These are phyloP conservation scores for Geranium rotundifolium DNA, from an alignment of 345 rosid genomes.

Conservation along the genomic window DNA sequence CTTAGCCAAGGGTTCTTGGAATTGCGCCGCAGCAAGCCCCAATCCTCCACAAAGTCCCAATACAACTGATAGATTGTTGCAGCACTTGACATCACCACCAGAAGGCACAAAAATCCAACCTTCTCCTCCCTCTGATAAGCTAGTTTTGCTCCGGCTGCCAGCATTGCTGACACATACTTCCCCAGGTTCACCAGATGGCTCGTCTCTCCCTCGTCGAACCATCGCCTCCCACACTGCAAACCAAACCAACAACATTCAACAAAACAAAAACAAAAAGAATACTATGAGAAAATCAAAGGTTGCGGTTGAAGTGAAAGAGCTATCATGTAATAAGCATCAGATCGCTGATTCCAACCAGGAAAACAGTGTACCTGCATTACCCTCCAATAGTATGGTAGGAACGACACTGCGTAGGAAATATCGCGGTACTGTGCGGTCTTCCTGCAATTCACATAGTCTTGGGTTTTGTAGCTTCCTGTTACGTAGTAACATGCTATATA, in stretches of 20 bases:
- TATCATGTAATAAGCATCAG: too few species aligned
- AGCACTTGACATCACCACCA: slow-evolving; percentile 67
- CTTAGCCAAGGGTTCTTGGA: slow-evolving; percentile 98
- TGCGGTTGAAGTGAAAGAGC: too few species aligned
- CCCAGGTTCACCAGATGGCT: slow-evolving; percentile 86
- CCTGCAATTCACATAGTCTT: slow-evolving; percentile 82
- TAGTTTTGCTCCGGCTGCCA: slow-evolving; percentile 95
- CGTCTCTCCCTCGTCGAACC: slow-evolving; percentile 87
- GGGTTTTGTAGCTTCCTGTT: slow-evolving; percentile 87
- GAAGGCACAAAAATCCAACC: slow-evolving; percentile 61
- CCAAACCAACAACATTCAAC: background rate
- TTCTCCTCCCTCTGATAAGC: slow-evolving; percentile 71
- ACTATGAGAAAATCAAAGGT: too few species aligned
- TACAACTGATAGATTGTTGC: slow-evolving; percentile 95
- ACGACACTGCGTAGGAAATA: slow-evolving; percentile 90
- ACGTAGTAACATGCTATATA: slow-evolving; percentile 80
- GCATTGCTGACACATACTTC: slow-evolving; percentile 95
- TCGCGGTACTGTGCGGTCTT: slow-evolving; percentile 61
- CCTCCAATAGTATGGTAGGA: slow-evolving; percentile 97
- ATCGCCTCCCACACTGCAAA: slow-evolving; percentile 81
- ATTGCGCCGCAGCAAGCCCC: slow-evolving; percentile 91
- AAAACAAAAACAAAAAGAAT: too few species aligned
- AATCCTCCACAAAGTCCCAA: slow-evolving; percentile 98
- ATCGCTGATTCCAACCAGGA: too few species aligned
- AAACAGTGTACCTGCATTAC: slow-evolving; percentile 75